Evolutionary conservation across 768 basidiomycete genomes (phyloP), one percentile per base, ranked within the genome.

Genomic region (Daedaleopsis sinensis): DNA sequence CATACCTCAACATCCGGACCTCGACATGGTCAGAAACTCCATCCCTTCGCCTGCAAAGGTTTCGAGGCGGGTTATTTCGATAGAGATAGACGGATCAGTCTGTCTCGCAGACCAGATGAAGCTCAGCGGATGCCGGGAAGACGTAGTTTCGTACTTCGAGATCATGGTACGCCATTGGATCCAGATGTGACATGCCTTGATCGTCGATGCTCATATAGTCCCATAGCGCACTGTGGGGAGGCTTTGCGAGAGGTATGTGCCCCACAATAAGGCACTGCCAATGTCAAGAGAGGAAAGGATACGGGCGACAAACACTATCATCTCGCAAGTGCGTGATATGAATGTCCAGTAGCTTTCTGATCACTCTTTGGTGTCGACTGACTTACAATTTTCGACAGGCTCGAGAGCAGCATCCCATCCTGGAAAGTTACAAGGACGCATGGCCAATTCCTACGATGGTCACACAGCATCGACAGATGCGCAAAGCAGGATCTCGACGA

Each of bases 31-130:
- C 15, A 48, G 19, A 19, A 13, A 23, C 3, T 1, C 11, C 3
- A 52, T 58, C 37, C 39, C 38, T 10, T 51, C 24, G 19, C 52
- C 53, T 18, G 7, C 38, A 11, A 38, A 21, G 36, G 15, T 46
- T 15, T 46, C 56, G 4, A 18, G 54, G 21, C 50, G 43, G n/a
- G 11, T 51, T 16, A 24, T 35, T 3, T 23, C 16, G 8, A 13
- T 52, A 3, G 43, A 16, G 27, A 32, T 7, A 15, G 21, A 60
- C n/a, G 54, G 56, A 16, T 18, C 18, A 3, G 11, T 53, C 51
- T 67, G 56, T 58, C 52, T 64, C 47, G 50, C 61, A 43, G 43
- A 48, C 52, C 64, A 67, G 42, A 67, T 67, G 66, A 44, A 23
- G 42, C 57, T 58, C 49, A 12, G 7, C 5, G 24, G 24, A 3